Percentiles rank a stretch among this genome's conserved stretches.
These are phyloP conservation scores for Basidioascus undulatus DNA, from an alignment of 768 basidiomycete genomes.

Conservation along the genomic window DNA sequence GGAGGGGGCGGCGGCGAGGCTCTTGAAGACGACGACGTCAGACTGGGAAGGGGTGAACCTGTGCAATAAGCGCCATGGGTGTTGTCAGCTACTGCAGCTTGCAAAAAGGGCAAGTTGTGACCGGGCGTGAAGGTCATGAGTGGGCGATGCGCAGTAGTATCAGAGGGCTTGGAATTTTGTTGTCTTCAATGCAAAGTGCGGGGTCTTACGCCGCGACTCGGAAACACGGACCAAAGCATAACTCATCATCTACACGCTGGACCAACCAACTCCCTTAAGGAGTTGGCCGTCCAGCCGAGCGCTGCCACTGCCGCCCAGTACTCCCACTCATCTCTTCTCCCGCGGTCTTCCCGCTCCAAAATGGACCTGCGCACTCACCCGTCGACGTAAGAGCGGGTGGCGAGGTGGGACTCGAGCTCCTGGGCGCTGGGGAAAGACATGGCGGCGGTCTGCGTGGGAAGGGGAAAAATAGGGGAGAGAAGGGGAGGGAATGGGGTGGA, in stretches of 20 bases:
- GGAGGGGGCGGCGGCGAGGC: conserved; percentile 40
- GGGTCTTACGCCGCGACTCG: conserved; percentile 68
- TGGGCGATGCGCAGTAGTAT: conserved; percentile 16
- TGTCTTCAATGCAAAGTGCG: conserved; percentile 57
- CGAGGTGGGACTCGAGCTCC: conserved; percentile 63
- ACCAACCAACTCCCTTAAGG: too few relatives aligned
- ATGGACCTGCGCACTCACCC: conserved; percentile 36
- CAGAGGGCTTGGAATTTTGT: conserved; percentile 43
- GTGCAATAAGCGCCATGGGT: conserved; percentile 4
- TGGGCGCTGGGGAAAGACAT: conserved; percentile 19
- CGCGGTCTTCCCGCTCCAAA: background rate
- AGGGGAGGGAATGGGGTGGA: too few relatives aligned
- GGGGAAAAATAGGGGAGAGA: too few relatives aligned
- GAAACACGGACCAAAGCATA: conserved; percentile 91
- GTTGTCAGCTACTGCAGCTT: background rate
- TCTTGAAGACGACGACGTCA: conserved; percentile 75
- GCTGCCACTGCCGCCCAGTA: background rate
- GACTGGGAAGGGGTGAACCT: conserved; percentile 85
- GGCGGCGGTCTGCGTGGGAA: too few relatives aligned
- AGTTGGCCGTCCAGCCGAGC: background rate
- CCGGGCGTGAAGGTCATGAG: conserved; percentile 6
- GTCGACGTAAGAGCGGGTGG: conserved; percentile 67
- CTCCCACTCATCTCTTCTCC: background rate
- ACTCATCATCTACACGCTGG: conserved; percentile 39
- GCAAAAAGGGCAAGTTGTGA: background rate